Evolutionary conservation across 2,329 filamentous ascomycete genomes (phyloP).

Genomic region (Fusarium sp.): DNA sequence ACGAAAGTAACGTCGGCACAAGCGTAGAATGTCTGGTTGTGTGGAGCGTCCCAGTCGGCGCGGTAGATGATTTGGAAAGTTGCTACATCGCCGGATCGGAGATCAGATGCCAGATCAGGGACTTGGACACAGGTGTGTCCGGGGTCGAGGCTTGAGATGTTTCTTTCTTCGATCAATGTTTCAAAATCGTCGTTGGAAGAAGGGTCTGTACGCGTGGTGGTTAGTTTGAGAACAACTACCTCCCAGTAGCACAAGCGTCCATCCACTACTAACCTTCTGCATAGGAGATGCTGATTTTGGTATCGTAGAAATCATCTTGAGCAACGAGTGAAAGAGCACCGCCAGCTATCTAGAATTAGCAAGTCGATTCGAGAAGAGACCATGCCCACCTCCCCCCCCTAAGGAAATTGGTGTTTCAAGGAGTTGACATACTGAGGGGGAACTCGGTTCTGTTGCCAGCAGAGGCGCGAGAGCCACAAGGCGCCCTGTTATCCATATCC

Average conservation of each 20-base stretch:
- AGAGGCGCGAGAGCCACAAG: conserved; percentile 62
- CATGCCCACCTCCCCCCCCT: no score
- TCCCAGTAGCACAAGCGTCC: neutral
- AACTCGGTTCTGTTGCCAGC: conserved; percentile 63
- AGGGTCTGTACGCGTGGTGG: conserved; percentile 47
- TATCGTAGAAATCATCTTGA: conserved; percentile 64
- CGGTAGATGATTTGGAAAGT: conserved; percentile 61
- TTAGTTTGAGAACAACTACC: neutral
- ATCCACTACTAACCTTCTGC: conserved; percentile 56
- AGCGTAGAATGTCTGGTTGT: conserved; percentile 58
- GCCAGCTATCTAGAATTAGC: conserved; percentile 51
- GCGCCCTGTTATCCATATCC: conserved; percentile 62
- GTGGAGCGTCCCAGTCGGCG: conserved; percentile 54
- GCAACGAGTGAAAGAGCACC: conserved; percentile 64
- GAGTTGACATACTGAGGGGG: conserved; percentile 55
- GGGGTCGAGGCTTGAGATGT: conserved; percentile 52
- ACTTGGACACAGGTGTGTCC: conserved; percentile 58
- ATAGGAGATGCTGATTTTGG: conserved; percentile 64
- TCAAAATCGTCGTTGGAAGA: conserved; percentile 52
- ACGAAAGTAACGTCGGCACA: conserved; percentile 60
- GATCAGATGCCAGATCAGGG: conserved; percentile 46
- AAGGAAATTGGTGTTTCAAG: neutral
- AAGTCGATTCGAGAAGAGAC: neutral
- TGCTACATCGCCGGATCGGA: conserved; percentile 55
- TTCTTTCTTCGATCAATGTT: conserved; percentile 49